Conservation (phyloP, 495 filamentous ascomycete species). For the Penicillium desertorum region DNA sequence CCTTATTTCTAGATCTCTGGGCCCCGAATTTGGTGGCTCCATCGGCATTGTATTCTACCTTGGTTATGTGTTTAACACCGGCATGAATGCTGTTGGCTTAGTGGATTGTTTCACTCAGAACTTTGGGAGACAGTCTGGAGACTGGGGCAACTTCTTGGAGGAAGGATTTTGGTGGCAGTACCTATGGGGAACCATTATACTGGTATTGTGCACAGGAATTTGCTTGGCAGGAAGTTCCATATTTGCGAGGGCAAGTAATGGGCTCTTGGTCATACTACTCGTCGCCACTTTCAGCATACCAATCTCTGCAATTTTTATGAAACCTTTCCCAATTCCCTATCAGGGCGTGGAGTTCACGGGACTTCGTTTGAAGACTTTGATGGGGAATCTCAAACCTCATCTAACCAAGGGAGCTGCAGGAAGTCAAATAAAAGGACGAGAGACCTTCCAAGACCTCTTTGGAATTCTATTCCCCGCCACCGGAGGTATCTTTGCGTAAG, state of each 20-base stretch:
- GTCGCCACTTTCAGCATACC: conserved; percentile 82
- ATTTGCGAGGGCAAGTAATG: conserved; percentile 78
- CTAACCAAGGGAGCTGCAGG: conserved; percentile 67
- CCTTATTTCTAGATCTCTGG: conserved; percentile 80
- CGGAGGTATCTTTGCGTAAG: conserved; percentile 66
- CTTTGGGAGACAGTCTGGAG: conserved; percentile 60
- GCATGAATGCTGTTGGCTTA: conserved; percentile 84
- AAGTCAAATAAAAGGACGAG: conserved; percentile 62
- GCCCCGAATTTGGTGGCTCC: conserved; percentile 87
- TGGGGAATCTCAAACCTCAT: conserved; percentile 67
- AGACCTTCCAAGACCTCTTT: conserved; percentile 81
- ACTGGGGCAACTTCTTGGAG: conserved; percentile 59
- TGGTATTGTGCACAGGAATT: conserved; percentile 71
- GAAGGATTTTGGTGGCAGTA: conserved; percentile 79
- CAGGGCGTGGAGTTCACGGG: conserved; percentile 76
- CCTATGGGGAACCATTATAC: conserved; percentile 70
- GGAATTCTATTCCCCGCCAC: conserved; percentile 86
- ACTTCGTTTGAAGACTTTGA: conserved; percentile 64
- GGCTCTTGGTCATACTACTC: conserved; percentile 69
- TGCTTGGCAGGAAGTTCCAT: conserved; percentile 79
- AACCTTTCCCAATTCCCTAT: conserved; percentile 61
- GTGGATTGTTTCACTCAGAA: conserved; percentile 81
- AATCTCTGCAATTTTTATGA: conserved; percentile 64
- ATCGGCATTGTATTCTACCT: conserved; percentile 90
- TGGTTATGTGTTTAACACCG: conserved; percentile 81